These are phyloP conservation scores for Vitis rotundifolia DNA, from an alignment of 164 flowering plant species.

Conservation along the genomic window DNA sequence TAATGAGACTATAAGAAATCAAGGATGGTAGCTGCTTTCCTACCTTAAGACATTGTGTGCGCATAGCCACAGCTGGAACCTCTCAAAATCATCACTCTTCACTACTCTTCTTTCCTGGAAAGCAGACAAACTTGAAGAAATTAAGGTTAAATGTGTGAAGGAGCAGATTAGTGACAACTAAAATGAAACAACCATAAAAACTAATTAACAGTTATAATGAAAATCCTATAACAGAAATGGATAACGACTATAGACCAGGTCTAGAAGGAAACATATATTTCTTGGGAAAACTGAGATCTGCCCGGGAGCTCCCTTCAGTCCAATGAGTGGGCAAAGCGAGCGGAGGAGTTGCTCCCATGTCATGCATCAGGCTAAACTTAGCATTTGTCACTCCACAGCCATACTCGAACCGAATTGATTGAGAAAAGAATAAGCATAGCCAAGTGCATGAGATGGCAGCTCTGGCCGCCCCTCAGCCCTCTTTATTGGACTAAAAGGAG, in stretches of 20 bases:
- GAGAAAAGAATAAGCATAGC: conserved; percentile 29
- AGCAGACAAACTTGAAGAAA: no score
- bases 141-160: no score
- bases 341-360: conserved; percentile 66
- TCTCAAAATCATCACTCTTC: no score
- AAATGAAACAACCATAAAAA: neutral
- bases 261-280: neutral
- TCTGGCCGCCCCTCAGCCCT: conserved; percentile 41
- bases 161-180: neutral
- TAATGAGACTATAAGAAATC: no score
- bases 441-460: conserved; percentile 59
- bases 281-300: neutral
- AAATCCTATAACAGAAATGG: no score
- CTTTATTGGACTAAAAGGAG: conserved; percentile 56
- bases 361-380: conserved; percentile 50
- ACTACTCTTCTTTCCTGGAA: no score
- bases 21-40: no score
- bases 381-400: conserved; percentile 7
- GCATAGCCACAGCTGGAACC: no score
- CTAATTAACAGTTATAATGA: no score
- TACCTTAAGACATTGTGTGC: no score
- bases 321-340: conserved; percentile 48
- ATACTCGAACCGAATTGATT: neutral
- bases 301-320: conserved; percentile 79
- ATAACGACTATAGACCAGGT: no score